Evolutionary conservation across 441 rosid species (phyloP).

Genomic region (Theobroma grandiflorum): DNA sequence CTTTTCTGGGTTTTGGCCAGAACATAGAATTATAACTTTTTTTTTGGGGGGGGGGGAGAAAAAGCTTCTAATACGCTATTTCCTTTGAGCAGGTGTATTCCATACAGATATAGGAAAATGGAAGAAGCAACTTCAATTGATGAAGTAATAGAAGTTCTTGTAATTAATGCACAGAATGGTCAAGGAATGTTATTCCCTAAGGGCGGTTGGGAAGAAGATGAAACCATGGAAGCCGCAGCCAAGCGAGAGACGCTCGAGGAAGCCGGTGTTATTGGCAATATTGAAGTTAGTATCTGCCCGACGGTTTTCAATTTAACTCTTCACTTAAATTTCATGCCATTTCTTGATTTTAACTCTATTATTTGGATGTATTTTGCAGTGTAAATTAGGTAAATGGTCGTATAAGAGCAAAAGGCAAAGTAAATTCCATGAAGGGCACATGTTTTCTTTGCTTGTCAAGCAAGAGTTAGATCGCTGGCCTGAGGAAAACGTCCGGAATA

Average conservation of each 20-base stretch:
- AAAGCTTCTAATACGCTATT: neutral
- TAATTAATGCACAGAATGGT: slow-evolving; percentile 74
- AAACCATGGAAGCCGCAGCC: slow-evolving; percentile 70
- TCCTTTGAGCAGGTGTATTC: slow-evolving; percentile 60
- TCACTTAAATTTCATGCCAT: neutral
- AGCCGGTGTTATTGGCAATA: slow-evolving; percentile 69
- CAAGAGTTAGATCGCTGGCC: slow-evolving; percentile 69
- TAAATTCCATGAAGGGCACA: slow-evolving; percentile 60
- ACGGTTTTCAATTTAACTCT: neutral
- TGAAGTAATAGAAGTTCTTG: slow-evolving; percentile 64
- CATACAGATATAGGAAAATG: slow-evolving; percentile 57
- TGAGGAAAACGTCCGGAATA: slow-evolving; percentile 54
- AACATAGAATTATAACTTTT: neutral
- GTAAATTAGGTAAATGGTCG: slow-evolving; percentile 60
- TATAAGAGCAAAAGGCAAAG: slow-evolving; percentile 70
- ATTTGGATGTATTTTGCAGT: slow-evolving; percentile 32
- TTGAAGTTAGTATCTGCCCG: slow-evolving; percentile 47
- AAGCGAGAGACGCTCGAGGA: slow-evolving; percentile 69
- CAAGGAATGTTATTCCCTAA: slow-evolving; percentile 70
- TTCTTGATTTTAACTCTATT: neutral
- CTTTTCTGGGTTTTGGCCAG: neutral
- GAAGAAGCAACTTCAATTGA: slow-evolving; percentile 17
- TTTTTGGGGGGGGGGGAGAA: too few species aligned
- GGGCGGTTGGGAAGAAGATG: slow-evolving; percentile 88
- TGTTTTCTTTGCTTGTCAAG: slow-evolving; percentile 70